Conservation (phyloP, 176 grass and related monocot genomes). For the Zizania latifolia region DNA sequence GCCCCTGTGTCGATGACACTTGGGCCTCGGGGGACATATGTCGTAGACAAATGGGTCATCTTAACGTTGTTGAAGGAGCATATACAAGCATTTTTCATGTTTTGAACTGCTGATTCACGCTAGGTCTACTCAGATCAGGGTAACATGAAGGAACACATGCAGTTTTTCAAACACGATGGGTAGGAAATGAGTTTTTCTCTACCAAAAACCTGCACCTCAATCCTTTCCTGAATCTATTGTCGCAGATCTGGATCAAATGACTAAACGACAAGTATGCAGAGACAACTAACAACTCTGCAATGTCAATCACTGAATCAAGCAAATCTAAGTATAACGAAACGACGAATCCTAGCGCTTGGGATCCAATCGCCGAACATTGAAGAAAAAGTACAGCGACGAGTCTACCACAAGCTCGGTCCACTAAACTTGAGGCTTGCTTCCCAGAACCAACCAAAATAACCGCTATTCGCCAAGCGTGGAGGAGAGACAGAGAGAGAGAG, state of each 20-base stretch:
- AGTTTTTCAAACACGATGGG: not conserved
- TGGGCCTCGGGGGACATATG: too few relatives aligned
- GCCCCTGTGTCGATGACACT: too few relatives aligned
- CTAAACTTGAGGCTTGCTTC: not conserved
- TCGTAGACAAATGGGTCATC: too few relatives aligned
- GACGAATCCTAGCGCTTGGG: not conserved
- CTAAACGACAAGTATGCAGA: not conserved
- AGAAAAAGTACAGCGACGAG: not conserved
- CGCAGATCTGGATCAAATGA: not conserved
- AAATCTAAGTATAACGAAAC: slow-evolving; percentile 6
- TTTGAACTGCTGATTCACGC: not conserved
- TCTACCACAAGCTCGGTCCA: not conserved
- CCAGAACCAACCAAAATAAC: not conserved
- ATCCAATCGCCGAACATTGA: not conserved
- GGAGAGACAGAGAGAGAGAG: not conserved
- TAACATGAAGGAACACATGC: not conserved
- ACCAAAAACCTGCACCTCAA: not conserved
- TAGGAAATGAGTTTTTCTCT: not conserved
- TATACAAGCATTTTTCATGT: not conserved
- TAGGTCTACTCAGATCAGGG: not conserved
- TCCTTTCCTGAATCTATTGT: not conserved
- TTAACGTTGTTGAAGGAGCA: not conserved
- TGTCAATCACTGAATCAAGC: not conserved
- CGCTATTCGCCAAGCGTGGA: not conserved
- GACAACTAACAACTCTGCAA: not conserved